Evolutionary conservation across 2,329 filamentous ascomycete species (phyloP), one percentile per base, ranked within the genome.

Genomic region (Xylaria sp.): DNA sequence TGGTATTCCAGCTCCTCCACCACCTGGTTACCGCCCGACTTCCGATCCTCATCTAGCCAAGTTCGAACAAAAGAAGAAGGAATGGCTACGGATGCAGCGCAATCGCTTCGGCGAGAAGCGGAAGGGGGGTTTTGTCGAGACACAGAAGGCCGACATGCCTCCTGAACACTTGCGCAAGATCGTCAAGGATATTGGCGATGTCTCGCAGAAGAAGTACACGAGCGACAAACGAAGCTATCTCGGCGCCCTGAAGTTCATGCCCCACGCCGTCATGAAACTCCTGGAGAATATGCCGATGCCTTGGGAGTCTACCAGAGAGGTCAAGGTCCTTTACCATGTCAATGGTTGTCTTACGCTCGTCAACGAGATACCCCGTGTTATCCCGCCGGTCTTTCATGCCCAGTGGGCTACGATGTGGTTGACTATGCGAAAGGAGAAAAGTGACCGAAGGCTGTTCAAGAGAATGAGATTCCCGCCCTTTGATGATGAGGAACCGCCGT

Each of bases 371-470:
- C 94, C 95, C 11, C 85, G 95, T 69, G 95, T 99, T 58, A 97
- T 99, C 70, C 94, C 97, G 73, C 94, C 94, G 0, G 90, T 99
- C 3, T 99, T 96, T 75, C 92, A 97, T 73, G 94, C 94, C 59
- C 94, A 99, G 74, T 99, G 94, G 94, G 94, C 94, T 10, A 96
- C 93, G 57, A 99, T 99, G 94, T 99, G 94, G 94, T 88, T 96
- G 30, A 91, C 90, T 50, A 99, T 99, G 94, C 87, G 94, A 69
- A 89, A 95, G 69, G 94, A 99, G 74, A 99, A 99, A 81, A 94
- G 92, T 71, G 94, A 99, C 71, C 82, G 94, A 75, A 81, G 93
- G 71, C 85, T 97, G 68, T 99, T 99, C 82, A 99, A 99, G 80
- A 87, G 94, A 65, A 99, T 99, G 94, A 87, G 95, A 68, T 99